Percentiles rank a stretch among this genome's conserved stretches.
These are phyloP conservation scores for Aspergillus luchuensis DNA, from an alignment of 2,329 filamentous ascomycete genomes.

Conservation along the genomic window DNA sequence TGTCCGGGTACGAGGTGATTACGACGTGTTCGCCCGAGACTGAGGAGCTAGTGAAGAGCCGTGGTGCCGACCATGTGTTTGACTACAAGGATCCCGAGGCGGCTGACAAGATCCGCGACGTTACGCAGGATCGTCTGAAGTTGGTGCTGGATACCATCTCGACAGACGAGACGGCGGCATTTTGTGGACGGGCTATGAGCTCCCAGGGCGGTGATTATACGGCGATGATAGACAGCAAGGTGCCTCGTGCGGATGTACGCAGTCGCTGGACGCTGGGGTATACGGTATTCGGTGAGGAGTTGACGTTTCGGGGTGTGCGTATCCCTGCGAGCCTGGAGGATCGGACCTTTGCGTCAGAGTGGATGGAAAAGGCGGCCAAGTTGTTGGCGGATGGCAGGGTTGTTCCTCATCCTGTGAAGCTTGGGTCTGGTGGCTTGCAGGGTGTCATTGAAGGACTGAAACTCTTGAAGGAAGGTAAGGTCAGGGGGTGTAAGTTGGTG, in stretches of 20 bases:
- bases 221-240: constrained; percentile 23
- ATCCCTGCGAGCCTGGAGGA: constrained; percentile 40
- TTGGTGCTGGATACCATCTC: constrained; percentile 40
- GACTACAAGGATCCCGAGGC: constrained; percentile 30
- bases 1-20: constrained; percentile 34
- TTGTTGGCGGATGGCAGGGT: constrained; percentile 48
- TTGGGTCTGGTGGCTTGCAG: constrained; percentile 45
- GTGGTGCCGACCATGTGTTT: constrained; percentile 38
- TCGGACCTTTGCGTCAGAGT: constrained; percentile 46
- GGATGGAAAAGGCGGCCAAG: constrained; percentile 41
- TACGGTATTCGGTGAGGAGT: constrained; percentile 34
- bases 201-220: constrained; percentile 32
- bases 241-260: constrained; percentile 35
- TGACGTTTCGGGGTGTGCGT: constrained; percentile 28
- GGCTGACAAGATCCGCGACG: constrained; percentile 32
- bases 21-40: constrained; percentile 38
- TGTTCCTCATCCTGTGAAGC: constrained; percentile 44
- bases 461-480: constrained; percentile 45
- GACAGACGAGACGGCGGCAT: constrained; percentile 24
- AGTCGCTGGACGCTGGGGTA: constrained; percentile 32
- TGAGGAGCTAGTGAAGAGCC: constrained; percentile 33
- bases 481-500: constrained; percentile 53
- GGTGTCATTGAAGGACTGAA: constrained; percentile 50
- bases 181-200: constrained; percentile 36
- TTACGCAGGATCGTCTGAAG: constrained; percentile 34